A percentile compares a stretch with the other conserved stretches of the same genome.
These are phyloP conservation scores for Cystoderma amianthinum DNA, from an alignment of 768 basidiomycete species.

Conservation along the genomic window DNA sequence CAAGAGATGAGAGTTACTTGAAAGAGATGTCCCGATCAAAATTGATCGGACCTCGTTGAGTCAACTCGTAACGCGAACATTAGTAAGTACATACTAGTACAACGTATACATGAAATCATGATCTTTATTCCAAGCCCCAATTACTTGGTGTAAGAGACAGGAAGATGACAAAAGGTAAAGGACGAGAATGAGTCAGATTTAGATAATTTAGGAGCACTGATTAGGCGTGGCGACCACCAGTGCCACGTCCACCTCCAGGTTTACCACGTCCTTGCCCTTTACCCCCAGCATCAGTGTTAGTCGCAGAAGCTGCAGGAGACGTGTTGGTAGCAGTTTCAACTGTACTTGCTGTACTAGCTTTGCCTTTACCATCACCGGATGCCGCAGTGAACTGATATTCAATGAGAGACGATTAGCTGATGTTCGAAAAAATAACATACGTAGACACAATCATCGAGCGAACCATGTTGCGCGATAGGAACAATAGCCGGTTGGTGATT, in stretches of 20 bases:
- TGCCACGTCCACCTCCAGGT: neutral
- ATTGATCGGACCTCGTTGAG: neutral
- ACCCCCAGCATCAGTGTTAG: constrained; percentile 1
- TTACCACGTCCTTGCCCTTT: constrained; percentile 4
- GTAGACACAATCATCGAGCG: constrained; percentile 54
- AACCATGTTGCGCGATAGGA: constrained; percentile 55
- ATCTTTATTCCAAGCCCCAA: constrained; percentile 1
- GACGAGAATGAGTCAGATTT: neutral
- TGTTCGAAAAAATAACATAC: constrained; percentile 23
- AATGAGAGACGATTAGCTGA: constrained; percentile 6
- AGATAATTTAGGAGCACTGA: neutral
- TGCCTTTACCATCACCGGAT: constrained; percentile 3
- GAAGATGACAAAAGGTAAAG: constrained; percentile 4
- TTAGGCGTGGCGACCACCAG: constrained; percentile 1
- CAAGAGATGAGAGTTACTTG: neutral
- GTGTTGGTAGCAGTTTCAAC: neutral
- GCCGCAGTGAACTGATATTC: constrained; percentile 27
- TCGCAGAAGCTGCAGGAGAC: neutral
- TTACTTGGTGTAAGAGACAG: constrained; percentile 6
- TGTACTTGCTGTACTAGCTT: neutral
- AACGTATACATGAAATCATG: too few relatives aligned
- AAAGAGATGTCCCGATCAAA: neutral
- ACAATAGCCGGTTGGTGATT: constrained; percentile 58
- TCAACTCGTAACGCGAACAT: neutral
- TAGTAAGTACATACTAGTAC: too few relatives aligned